Evolutionary conservation across 257 asterid species (phyloP), one percentile per base, ranked within the genome.

Genomic region (Salvia rosmarinus): DNA sequence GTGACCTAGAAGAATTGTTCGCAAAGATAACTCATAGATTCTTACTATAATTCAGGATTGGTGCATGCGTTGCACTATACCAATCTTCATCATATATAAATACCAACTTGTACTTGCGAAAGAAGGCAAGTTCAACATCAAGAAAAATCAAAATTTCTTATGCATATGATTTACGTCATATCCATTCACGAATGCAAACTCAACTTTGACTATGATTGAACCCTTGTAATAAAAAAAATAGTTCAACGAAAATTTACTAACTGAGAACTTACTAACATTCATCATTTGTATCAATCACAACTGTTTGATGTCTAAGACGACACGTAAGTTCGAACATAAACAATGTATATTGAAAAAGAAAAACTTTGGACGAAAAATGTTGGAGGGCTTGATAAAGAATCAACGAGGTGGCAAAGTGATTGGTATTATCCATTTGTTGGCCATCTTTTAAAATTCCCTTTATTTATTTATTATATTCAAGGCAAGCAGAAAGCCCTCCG

Each of bases 21-120:
- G 10, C 40, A 66, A 60, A 67, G 72, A 74, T 49, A 34, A 77
- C 37, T 70, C 3, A 17, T 42, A 51, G 75, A 82, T 82, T 70
- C 82, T 68, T 55, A 64, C 34, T 23, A 16, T 16, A 34, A 63
- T 68, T 58, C 44, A 5, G 39, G 66, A 44, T 74, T 65, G 52
- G 23, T 62, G 49, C 61, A 51, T 66, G 73, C 28, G 16, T 28
- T 63, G 75, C 72, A 57, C 68, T 60, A 44, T 70, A 20, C 2
- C 16, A 43, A 55, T 68, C n/a, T 54, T 52, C 37, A 21, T 52
- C 37, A 17, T 66, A 4, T 14, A 21, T 10, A 23, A 0, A 8
- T 3, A 20, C 52, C 73, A 35, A 68, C 42, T 68, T 68, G 11
- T 37, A 23, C 11, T 28, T 35, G 46, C 11, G 11, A 13, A 39